Base-by-base conservation (phyloP, 164 flowering plant genomes). In the Magnolia sinica region DNA sequence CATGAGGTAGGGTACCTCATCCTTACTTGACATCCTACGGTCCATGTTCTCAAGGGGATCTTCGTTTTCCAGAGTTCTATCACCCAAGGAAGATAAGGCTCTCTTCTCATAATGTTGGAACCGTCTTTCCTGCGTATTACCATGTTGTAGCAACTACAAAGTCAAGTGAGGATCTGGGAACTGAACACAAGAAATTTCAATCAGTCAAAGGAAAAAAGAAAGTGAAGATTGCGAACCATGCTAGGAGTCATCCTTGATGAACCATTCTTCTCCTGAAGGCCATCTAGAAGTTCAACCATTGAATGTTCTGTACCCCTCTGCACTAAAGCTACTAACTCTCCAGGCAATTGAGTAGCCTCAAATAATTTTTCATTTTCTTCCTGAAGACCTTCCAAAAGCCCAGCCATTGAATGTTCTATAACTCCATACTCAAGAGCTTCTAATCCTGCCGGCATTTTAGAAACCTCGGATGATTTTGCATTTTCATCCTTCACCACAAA, bases 271-370 rank as follows among this genome's bases (percentile, higher is more conserved):
- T 84, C 90, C 68, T 84, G 87, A 61, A 88, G 87, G 78, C 84
- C 79, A 76, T 84, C 88, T 24, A 87, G 79, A 83, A 84, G 86
- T 52, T 87, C 93, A 78, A 90, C 76, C 87, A 88, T 81, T 68
- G 94, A 89, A 75, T 81, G 82, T 73, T 76, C 71, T 65, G 52
- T 58, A 68, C 24, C 18, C 16, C 72, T 78, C 64, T 77, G 77
- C 63, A 75, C 79, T 66, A 55, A 31, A 70, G 50, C 76, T 45
- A 78, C 79, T 72, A 66, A 75, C 61, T 77, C 86, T 72, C 23
- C 79, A 20, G 75, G 80, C 20, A 79, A 63, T 22, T 70, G 64
- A 75, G 19, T 58, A 45, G 37, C 76, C 73, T 66, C 80, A 61
- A 76, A 71, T 59, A 78, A 73, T 11, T 80, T 69, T 55, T 69